Evolutionary conservation across 352 stramenopile species (phyloP).

Genomic region (Globisporangium alternatum): DNA sequence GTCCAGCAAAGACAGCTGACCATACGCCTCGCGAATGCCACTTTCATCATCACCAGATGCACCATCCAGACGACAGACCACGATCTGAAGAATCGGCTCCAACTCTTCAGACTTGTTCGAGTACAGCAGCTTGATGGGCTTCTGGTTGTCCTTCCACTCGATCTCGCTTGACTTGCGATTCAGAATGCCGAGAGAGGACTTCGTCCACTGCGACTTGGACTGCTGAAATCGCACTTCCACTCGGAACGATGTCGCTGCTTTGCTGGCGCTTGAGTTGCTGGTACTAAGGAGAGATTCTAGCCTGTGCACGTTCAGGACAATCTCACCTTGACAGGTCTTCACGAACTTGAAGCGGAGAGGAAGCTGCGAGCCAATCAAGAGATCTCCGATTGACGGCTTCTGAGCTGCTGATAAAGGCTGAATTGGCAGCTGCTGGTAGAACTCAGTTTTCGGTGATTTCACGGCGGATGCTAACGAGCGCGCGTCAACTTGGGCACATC

Average conservation of each 20-base stretch:
- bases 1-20: constrained; percentile 24
- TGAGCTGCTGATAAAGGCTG: background rate
- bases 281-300: background rate
- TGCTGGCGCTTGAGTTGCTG: background rate
- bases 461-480: background rate
- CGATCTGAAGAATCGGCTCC: constrained; percentile 29
- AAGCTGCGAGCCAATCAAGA: background rate
- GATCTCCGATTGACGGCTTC: background rate
- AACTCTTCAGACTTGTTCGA: constrained; percentile 24
- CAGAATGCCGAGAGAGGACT: constrained; percentile 6
- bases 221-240: constrained; percentile 9
- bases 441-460: constrained; percentile 11
- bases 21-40: constrained; percentile 21
- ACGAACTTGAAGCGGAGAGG: constrained; percentile 12
- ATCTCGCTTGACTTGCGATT: constrained; percentile 11
- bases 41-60: constrained; percentile 10
- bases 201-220: constrained; percentile 7
- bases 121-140: constrained; percentile 21
- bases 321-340: constrained; percentile 6
- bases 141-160: constrained; percentile 13
- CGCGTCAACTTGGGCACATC: background rate
- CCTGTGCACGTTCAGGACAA: constrained; percentile 3
- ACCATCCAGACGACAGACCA: constrained; percentile 22
- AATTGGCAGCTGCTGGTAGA: constrained; percentile 9
- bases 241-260: constrained; percentile 2